Base-by-base conservation (phyloP, 2,329 filamentous ascomycete species). In the Aureobasidium melanogenum region DNA sequence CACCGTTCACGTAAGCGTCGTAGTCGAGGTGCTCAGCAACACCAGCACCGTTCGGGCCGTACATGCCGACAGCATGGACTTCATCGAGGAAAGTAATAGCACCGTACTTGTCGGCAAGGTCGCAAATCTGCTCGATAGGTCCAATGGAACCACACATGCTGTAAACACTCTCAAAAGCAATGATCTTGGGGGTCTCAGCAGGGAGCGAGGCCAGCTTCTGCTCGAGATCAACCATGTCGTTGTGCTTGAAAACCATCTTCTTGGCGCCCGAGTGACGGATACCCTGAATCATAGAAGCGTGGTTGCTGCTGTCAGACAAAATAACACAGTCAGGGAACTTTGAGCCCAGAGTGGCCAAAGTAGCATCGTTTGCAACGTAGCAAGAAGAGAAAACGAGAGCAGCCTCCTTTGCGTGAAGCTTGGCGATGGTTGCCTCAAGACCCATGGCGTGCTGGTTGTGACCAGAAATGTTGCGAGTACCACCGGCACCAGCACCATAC, bases 31-130 rank as follows among this genome's bases (percentile, higher is more conserved):
- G 94, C 78, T 99, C 94, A 36, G 94, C 94, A 47, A 99, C 94
- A 75, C 94, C 94, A 62, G 92, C 94, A 64, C 94, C 94, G 70
- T 90, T 86, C 72, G 94, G 92, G 71, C 94, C 94, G 75, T 99
- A 99, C 94, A 99, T 97, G 72, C 94, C 94, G 24, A 99, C 94
- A 47, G 94, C 94, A 77, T 99, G 94, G 64, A 99, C 94, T 84
- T 99, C 94, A 73, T 99, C 94, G 72, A 97, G 81, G 75, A 99
- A 99, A 69, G 94, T 99, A 66, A 99, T 86, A 41, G 94, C 94
- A 63, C 94, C 94, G 73, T 99, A 99, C 79, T 96, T 97, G 65
- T 97, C 92, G 10, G 94, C 93, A 59, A 99, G 79, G 72, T 99
- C 91, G 74, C 93, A 97, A 64, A 99, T 97, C 71, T 88, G 88